phyloP scores from a whole-genome alignment of 305 asterid genomes.

The Fraxinus velutina region DNA sequence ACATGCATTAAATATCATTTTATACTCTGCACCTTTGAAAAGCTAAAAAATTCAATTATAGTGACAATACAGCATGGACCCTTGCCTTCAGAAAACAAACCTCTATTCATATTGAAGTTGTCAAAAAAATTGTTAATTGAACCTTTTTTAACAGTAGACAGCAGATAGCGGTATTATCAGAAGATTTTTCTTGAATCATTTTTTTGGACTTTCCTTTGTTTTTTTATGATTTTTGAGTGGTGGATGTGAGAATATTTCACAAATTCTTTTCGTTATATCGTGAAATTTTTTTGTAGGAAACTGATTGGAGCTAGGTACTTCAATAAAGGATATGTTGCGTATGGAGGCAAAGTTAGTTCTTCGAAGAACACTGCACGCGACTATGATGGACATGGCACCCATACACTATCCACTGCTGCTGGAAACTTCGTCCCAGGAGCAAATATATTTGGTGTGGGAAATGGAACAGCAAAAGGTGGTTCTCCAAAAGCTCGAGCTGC shows the following conservation, averaged over 20 bases:
- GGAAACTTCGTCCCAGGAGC: constrained; percentile 17
- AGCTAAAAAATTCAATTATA: neutral
- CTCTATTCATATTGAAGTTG: neutral
- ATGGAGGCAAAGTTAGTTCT: neutral
- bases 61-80: neutral
- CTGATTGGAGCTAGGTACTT: constrained; percentile 25
- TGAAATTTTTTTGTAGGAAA: constrained; percentile 2
- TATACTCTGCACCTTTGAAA: neutral
- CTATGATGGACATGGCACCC: constrained; percentile 21
- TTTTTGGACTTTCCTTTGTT: neutral
- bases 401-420: constrained; percentile 24
- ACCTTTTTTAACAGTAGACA: neutral
- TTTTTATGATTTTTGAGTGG: neutral
- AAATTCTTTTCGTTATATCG: neutral
- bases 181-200: neutral
- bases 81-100: neutral
- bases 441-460: neutral
- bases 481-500: constrained; percentile 24
- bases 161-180: neutral
- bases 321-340: constrained; percentile 8
- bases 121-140: neutral
- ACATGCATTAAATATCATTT: neutral
- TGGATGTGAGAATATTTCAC: neutral
- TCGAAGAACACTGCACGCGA: neutral
- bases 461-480: constrained; percentile 21